Conservation (phyloP, 2,329 filamentous ascomycete species). For the Lecanoromycetidae sp. region DNA sequence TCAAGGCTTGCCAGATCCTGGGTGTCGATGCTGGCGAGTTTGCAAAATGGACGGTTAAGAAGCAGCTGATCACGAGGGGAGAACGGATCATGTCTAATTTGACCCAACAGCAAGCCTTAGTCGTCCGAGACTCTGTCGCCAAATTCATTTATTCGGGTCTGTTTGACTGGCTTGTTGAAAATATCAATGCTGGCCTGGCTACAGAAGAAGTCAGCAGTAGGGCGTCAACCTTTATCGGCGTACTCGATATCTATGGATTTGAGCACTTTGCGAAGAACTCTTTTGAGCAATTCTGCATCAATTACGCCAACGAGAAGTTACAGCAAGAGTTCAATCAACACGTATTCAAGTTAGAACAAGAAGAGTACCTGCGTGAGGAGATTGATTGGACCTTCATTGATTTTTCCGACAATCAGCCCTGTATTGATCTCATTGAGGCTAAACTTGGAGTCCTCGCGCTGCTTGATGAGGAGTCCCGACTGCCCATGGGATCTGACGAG, state of each 20-base stretch:
- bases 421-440: conserved; percentile 95
- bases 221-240: conserved; percentile 86
- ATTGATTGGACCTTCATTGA: conserved; percentile 99
- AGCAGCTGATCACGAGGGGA: conserved; percentile 88
- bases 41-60: conserved; percentile 97
- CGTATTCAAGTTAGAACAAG: conserved; percentile 97
- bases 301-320: conserved; percentile 98
- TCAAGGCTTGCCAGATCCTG: conserved; percentile 69
- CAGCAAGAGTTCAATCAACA: conserved; percentile 99
- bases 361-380: conserved; percentile 89
- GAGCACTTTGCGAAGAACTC: conserved; percentile 99
- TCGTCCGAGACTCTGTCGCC: conserved; percentile 92
- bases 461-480: conserved; percentile 86
- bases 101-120: conserved; percentile 81
- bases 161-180: conserved; percentile 98
- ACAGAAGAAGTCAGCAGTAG: conserved; percentile 74
- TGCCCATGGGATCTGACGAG: conserved; percentile 95
- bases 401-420: conserved; percentile 97
- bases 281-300: conserved; percentile 99
- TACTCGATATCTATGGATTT: conserved; percentile 98
- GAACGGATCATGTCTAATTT: conserved; percentile 97
- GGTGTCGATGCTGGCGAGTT: conserved; percentile 80
- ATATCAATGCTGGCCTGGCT: conserved; percentile 82
- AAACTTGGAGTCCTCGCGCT: conserved; percentile 88
- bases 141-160: conserved; percentile 98